phyloP scores from a whole-genome alignment of 140 eudicot species.

The Cichorium intybus region DNA sequence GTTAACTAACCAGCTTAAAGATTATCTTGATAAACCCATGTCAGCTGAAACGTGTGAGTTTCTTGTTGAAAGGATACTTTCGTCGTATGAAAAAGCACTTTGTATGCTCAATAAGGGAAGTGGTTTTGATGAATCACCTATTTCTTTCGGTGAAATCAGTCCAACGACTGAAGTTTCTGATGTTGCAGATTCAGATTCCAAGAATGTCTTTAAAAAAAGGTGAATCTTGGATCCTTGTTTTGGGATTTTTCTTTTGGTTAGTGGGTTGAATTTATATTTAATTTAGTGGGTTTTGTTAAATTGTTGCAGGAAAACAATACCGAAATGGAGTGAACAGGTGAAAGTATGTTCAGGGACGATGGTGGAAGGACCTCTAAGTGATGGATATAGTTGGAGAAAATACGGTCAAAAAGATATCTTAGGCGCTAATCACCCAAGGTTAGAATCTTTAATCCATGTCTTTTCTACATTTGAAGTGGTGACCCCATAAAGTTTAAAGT shows the following conservation, averaged over 20 bases:
- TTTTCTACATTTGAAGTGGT: conserved; percentile 7
- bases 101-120: conserved; percentile 30
- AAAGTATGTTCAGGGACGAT: conserved; percentile 40
- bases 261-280: not conserved
- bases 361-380: conserved; percentile 52
- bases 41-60: conserved; percentile 39
- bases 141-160: conserved; percentile 22
- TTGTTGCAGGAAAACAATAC: conserved; percentile 52
- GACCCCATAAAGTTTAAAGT: conserved; percentile 3
- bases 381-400: conserved; percentile 87
- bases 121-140: conserved; percentile 13
- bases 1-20: conserved; percentile 53
- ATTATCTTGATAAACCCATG: conserved; percentile 33
- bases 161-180: conserved; percentile 30
- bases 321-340: conserved; percentile 68
- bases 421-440: conserved; percentile 80
- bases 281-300: not conserved
- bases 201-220: conserved; percentile 56
- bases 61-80: conserved; percentile 54
- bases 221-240: not conserved
- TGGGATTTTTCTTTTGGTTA: not conserved
- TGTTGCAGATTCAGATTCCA: conserved; percentile 13
- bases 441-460: conserved; percentile 9
- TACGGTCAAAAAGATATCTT: conserved; percentile 87
- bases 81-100: conserved; percentile 65